Conservation (phyloP, 768 basidiomycete genomes). For the Kwoniella newhampshirensis region DNA sequence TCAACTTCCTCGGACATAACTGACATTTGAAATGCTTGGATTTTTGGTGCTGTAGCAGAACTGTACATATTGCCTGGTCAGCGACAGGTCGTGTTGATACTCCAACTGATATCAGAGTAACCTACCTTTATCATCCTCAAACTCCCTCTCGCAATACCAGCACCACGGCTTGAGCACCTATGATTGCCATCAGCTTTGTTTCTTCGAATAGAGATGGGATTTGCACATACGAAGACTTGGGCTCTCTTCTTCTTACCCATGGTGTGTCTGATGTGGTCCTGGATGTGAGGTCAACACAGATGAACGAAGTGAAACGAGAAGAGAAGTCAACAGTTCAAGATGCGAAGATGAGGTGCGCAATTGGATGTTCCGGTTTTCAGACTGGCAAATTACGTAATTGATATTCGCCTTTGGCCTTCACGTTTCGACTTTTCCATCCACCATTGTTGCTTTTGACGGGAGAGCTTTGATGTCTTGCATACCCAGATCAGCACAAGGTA, state of each 20-base stretch:
- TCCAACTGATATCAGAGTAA: conserved; percentile 13
- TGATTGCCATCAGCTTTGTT: neutral
- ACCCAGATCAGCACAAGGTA: too few species aligned
- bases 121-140: conserved; percentile 97
- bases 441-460: neutral
- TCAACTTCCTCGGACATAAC: conserved; percentile 89
- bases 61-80: too few species aligned
- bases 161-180: conserved; percentile 67
- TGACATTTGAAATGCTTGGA: conserved; percentile 99
- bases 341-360: too few species aligned
- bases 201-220: neutral
- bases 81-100: neutral
- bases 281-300: conserved; percentile 1
- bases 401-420: too few species aligned
- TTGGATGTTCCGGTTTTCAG: too few species aligned
- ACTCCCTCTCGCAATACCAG: conserved; percentile 99
- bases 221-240: conserved; percentile 44
- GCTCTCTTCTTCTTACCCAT: conserved; percentile 53
- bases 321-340: too few species aligned
- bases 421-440: neutral
- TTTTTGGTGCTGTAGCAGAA: conserved; percentile 98
- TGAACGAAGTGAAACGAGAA: neutral
- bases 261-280: neutral
- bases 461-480: too few species aligned
- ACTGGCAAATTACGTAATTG: too few species aligned